Percentiles rank a stretch among this genome's conserved stretches.
These are phyloP conservation scores for Calendula officinalis DNA, from an alignment of 129 eudicot species.

Conservation along the genomic window DNA sequence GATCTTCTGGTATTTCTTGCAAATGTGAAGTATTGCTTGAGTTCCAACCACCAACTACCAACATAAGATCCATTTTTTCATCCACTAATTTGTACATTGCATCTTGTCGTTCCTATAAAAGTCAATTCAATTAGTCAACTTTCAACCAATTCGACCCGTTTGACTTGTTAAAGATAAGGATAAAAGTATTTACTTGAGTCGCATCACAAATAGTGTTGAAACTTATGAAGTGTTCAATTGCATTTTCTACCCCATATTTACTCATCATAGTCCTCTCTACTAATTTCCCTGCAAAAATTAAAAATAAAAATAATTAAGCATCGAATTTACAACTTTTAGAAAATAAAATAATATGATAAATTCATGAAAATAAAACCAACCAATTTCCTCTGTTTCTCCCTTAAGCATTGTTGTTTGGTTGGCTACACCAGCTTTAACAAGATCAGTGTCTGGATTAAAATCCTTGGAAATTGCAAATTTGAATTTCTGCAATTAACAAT, in stretches of 20 bases:
- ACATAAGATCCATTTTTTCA: conserved; percentile 61
- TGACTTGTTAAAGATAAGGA: background rate
- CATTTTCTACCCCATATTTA: conserved; percentile 73
- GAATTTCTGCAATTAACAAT: conserved; percentile 57
- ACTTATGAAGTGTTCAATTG: conserved; percentile 71
- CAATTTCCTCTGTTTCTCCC: conserved; percentile 94
- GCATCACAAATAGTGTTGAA: conserved; percentile 96
- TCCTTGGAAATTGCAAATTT: conserved; percentile 71
- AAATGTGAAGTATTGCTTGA: conserved; percentile 94
- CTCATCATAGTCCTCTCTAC: conserved; percentile 90
- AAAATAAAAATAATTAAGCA: background rate
- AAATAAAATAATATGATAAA: background rate
- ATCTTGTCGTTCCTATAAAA: conserved; percentile 81
- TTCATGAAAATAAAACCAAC: conserved; percentile 32
- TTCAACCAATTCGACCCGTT: background rate
- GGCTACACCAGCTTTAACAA: conserved; percentile 73
- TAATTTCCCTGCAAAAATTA: conserved; percentile 50
- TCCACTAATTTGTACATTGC: conserved; percentile 93
- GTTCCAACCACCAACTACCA: conserved; percentile 94
- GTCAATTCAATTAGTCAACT: background rate
- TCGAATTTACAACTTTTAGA: conserved; percentile 4
- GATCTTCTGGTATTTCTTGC: conserved; percentile 89
- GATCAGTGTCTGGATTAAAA: conserved; percentile 88
- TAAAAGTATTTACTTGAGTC: conserved; percentile 59
- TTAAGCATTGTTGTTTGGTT: conserved; percentile 94